Evolutionary conservation across 2,329 filamentous ascomycete species (phyloP), one percentile per base, ranked within the genome.

Genomic region (Juglanconis juglandina): DNA sequence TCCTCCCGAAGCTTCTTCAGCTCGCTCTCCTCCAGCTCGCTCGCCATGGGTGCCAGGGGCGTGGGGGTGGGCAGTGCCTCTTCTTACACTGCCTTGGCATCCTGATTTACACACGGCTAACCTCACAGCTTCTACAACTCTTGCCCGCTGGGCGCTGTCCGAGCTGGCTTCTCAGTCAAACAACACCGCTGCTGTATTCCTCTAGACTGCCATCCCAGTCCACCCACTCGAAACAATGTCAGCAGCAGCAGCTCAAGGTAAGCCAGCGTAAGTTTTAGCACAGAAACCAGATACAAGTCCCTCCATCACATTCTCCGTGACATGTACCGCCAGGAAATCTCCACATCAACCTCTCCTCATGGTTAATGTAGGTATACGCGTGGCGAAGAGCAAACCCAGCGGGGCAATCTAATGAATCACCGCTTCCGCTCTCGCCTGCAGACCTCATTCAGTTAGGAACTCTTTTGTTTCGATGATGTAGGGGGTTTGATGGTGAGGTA

Each of bases 311-410:
- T 8, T 41, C 10, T 30, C 39, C 10, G 24, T 56, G 37, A 57
- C 53, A 10, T 63, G 37, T 60, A 73, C 78, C 90, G 91, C 91
- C 87, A 89, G 83, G 79, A 85, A 92, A 96, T 96, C 91, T 89
- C 90, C 91, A 87, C 87, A 86, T 88, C 82, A 85, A 87, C 86
- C 89, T 81, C 78, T 70, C 69, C 76, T 80, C 71, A 88, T 91
- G 90, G 88, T 86, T 89, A 47, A 83, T 86, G 86, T 86, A 91
- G 92, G 88, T 96, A 96, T 87, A 96, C 90, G 87, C 86, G 84
- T 93, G 85, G 92, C 92, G 90, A 82, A 96, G 82, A 96, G 76
- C 69, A 82, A 95, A 77, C 71, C 73, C 68, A 75, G 75, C 71
- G 72, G 71, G 68, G 68, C 53, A 62, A 72, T 2, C 39, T 59